Base-by-base conservation (phyloP, 495 filamentous ascomycete species). In the Penicillium parvum region DNA sequence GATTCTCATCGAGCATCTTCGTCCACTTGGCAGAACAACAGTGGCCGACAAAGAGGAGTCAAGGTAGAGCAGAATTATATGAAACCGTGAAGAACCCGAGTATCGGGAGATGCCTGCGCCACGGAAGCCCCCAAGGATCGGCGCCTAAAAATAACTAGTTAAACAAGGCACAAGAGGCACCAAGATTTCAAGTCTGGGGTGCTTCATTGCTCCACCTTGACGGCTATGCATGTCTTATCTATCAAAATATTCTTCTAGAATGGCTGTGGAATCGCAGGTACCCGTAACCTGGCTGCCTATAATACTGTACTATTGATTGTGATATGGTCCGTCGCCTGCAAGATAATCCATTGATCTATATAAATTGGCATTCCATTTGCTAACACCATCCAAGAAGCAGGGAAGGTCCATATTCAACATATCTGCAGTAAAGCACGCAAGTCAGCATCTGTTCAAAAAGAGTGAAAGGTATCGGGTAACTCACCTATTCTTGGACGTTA, bases 1-100 rank as follows among this genome's bases (percentile, higher is more conserved):
- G 77, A 62, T 89, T 95, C 63, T 94, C 88, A 79, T 98, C 92
- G 40, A 98, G 77, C 90, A 96, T 96, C 4, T 54, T 75, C 45
- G 27, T 22, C 37, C 27, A 23, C 5, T 40, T 22, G 7, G 37
- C 32, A 36, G 32, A 7, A 25, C 14, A 6, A 11, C 10, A 7
- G 19, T 16, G 19, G 23, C 6, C n/a, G 18, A 23, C 10, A 32
- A n/a, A 41, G 23, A 2, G 27, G 38, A 32, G 27, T 11, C n/a
- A n/a, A 28, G 16, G 10, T 3, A 2, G 22, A 8, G 5, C 18
- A 27, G 18, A 20, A 30, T 40, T 40, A 37, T 46, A 44, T 22
- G 23, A 27, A 38, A 26, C 18, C 10, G 10, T 8, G 15, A 5
- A 16, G 40, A 10, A 16, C 17, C 14, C 6, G 25, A 25, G 7